Percentiles rank a stretch among this genome's conserved stretches.
phyloP scores from a whole-genome alignment of 78 protist genomes.

The Dictyostelium capitatum region DNA sequence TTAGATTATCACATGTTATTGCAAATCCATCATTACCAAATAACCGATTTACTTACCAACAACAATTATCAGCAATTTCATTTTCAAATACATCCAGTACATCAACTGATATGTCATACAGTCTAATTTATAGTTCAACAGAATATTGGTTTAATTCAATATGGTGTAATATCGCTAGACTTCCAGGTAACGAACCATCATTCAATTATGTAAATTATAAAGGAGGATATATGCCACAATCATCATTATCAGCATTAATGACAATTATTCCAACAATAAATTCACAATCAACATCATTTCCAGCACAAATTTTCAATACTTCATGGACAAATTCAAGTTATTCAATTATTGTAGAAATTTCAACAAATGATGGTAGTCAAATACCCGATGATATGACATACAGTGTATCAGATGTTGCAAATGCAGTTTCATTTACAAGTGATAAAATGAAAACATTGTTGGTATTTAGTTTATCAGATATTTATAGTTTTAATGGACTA shows the following conservation, averaged over 20 bases:
- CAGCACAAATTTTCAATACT: neutral
- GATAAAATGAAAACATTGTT: neutral
- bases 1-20: neutral
- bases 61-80: neutral
- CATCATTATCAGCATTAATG: neutral
- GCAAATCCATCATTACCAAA: neutral
- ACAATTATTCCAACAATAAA: neutral
- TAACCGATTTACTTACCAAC: no score
- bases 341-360: neutral
- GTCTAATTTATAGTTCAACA: no score
- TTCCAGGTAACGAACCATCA: neutral
- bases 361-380: no score
- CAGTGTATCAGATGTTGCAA: neutral
- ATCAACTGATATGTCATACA: neutral
- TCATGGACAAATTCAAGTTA: neutral
- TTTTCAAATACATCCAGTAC: neutral
- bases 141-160: neutral
- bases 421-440: neutral
- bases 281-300: neutral
- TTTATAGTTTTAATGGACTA: constrained; percentile 3
- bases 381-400: neutral
- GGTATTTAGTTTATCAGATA: constrained; percentile 15
- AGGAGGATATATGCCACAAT: neutral
- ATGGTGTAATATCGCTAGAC: neutral
- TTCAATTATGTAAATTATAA: neutral